Evolutionary conservation across 202 grass and related monocot genomes (phyloP), one percentile per base, ranked within the genome.

Genomic region (Hordeum pubiflorum): DNA sequence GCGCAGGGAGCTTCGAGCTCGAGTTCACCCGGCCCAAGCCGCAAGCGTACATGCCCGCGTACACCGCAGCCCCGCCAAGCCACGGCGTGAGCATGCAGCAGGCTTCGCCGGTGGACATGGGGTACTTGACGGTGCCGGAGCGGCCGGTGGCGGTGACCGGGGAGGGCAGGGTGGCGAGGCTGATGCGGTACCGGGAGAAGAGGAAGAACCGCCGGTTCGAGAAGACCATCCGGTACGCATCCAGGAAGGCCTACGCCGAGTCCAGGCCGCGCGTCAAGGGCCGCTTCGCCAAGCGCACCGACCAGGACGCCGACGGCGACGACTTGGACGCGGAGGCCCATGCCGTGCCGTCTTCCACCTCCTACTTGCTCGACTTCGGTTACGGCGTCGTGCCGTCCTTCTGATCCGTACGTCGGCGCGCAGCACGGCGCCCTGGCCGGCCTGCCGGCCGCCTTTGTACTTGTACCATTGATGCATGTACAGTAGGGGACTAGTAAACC

Each of bases 201-300:
- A 6, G 89, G 72, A 97, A 97, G 94, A 91, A 81, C 67, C 76
- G 94, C 40, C 54, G 85, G 65, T 97, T 97, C 82, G 94, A 93
- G 89, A 97, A 97, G 89, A 93, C 91, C 24, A 91, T 93, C 74
- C 86, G 94, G 20, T 97, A 97, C 76, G 91, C 91, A 22, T 97
- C 94, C 8, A 79, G 94, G 48, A 97, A 97, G 82, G 91, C 94
- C 23, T 97, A 93, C 34, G 94, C 94, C 17, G 94, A 97, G 87
- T 85, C 87, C 22, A 75, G 94, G 58, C 91, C 89, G 11, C 69
- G 94, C 5, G 87, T 91, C 60, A 97, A 97, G 85, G 94, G 94
- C 12, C 73, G 94, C 8, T 97, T 97, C 46, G 86, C 89, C 23
- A 97, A 93, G 84, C 82, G 94, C 3, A 2, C 69, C 29, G 83